Conservation (phyloP, 805 yeast genomes). For the Clavispora santaluciae region DNA sequence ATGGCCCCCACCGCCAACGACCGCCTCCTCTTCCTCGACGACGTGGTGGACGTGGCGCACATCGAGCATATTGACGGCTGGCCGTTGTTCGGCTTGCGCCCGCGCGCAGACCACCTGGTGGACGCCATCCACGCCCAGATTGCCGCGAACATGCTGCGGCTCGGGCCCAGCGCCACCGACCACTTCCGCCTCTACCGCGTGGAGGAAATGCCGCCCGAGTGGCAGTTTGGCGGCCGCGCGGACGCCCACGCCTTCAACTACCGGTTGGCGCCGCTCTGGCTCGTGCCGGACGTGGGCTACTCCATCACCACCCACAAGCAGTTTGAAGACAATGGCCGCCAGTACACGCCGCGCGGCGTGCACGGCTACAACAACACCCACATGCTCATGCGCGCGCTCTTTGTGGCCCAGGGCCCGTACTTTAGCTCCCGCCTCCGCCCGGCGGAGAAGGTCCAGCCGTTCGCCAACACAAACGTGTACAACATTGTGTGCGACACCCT, state of each 20-base stretch:
- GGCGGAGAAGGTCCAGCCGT: slow-evolving; percentile 48
- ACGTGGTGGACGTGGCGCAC: slow-evolving; percentile 49
- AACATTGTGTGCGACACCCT: slow-evolving; percentile 68
- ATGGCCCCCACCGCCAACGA: slow-evolving; percentile 83
- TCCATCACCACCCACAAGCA: slow-evolving; percentile 58
- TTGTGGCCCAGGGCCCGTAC: slow-evolving; percentile 77
- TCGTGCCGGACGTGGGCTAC: slow-evolving; percentile 80
- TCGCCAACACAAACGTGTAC: slow-evolving; percentile 69
- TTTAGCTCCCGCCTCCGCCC: slow-evolving; percentile 39
- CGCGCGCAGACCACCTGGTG: slow-evolving; percentile 35
- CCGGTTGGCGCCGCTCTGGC: slow-evolving; percentile 81
- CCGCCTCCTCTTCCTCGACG: slow-evolving; percentile 68
- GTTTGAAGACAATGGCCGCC: slow-evolving; percentile 44
- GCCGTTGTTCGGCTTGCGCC: slow-evolving; percentile 80
- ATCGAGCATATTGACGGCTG: slow-evolving; percentile 72
- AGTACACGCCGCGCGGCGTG: slow-evolving; percentile 66
- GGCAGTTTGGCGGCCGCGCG: slow-evolving; percentile 48
- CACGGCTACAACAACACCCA: slow-evolving; percentile 83
- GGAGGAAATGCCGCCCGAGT: slow-evolving; percentile 50
- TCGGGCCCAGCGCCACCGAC: slow-evolving; percentile 17
- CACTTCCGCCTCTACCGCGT: slow-evolving; percentile 46
- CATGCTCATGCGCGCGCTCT: slow-evolving; percentile 76
- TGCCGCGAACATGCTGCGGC: slow-evolving; percentile 20
- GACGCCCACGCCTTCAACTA: slow-evolving; percentile 40
- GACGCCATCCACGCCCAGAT: slow-evolving; percentile 47